Base-by-base conservation (phyloP, 176 grass and related monocot genomes). In the barley (Hordeum vulgare) region DNA sequence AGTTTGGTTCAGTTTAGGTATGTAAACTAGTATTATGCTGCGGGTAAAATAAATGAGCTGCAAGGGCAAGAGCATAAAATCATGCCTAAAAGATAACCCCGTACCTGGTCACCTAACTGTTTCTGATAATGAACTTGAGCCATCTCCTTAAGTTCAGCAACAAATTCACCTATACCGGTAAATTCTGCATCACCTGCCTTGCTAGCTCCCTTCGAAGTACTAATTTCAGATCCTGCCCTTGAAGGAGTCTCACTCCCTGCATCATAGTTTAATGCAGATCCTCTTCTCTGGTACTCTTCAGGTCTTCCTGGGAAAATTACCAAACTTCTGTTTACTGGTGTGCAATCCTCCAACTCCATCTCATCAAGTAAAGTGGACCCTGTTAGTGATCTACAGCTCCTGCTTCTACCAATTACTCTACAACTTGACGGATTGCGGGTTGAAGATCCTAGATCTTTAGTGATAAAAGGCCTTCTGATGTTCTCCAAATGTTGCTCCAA, bases 401-500 rank as follows among this genome's bases (percentile, higher is more conserved):
- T 94, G 83, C 96, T 98, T 91, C 96, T 98, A 80, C 85, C 77
- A 58, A 91, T 68, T 69, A 87, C 78, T 93, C 77, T 86, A 78
- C 64, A 81, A 31, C 76, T 81, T 40, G 69, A 68, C 35, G 86
- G 41, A 24, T 93, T 86, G 20, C 26, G 74, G 27, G 64, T 81
- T 3, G 81, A 87, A 58, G 78, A 91, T 51, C 80, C 90, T 83
- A 79, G 70, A 80, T 87, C 89, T 82, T 75, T 89, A 7, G 60
- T 78, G 75, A 77, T 74, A 69, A 93, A 81, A 80, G 88, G 90
- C 74, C 92, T 94, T 80, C 87, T 96, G 24, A 99, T 87, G 82
- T 94, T 99, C 77, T 92, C 90, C 51, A 99, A 95, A 80, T 99
- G 96, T 74, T 99, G 89, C 86, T 99, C 93, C 66, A 96, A 79